phyloP scores from a whole-genome alignment of 345 rosid species.

The Brassica cretica region DNA sequence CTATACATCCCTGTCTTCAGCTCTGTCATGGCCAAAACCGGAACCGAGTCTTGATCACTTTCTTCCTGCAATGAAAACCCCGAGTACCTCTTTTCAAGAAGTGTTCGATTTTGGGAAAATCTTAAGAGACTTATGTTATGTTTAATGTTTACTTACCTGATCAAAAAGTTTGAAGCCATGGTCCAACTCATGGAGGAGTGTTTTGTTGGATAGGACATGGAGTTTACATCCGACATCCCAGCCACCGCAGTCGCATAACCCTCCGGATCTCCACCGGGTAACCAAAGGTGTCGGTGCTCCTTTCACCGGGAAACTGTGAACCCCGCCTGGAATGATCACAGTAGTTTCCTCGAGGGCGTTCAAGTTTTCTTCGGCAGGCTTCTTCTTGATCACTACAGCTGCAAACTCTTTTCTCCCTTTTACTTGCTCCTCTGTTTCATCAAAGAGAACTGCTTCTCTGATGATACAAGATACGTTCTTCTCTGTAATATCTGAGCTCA shows the following conservation, averaged over 20 bases:
- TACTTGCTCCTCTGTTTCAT: conserved; percentile 57
- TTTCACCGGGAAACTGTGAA: conserved; percentile 67
- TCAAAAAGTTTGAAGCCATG: conserved; percentile 55
- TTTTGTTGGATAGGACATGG: conserved; percentile 50
- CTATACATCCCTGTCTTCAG: conserved; percentile 59
- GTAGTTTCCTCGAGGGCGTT: conserved; percentile 20
- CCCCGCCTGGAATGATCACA: conserved; percentile 74
- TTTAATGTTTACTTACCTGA: conserved; percentile 47
- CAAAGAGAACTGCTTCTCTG: conserved; percentile 66
- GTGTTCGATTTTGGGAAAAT: neutral
- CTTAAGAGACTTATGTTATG: neutral
- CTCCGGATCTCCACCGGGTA: conserved; percentile 76
- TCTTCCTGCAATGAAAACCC: neutral
- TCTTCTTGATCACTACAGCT: conserved; percentile 33
- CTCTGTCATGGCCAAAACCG: conserved; percentile 56
- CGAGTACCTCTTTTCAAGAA: neutral
- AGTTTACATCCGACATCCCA: conserved; percentile 94
- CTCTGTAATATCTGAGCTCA: conserved; percentile 31
- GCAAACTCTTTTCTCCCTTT: conserved; percentile 34
- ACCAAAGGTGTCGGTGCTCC: conserved; percentile 80
- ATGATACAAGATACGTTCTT: conserved; percentile 11
- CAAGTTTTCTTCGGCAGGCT: conserved; percentile 1
- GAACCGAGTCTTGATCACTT: conserved; percentile 27
- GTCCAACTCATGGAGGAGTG: conserved; percentile 27
- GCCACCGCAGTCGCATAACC: conserved; percentile 94